phyloP scores from a whole-genome alignment of 768 basidiomycete genomes.

The Cystofilobasidium macerans region DNA sequence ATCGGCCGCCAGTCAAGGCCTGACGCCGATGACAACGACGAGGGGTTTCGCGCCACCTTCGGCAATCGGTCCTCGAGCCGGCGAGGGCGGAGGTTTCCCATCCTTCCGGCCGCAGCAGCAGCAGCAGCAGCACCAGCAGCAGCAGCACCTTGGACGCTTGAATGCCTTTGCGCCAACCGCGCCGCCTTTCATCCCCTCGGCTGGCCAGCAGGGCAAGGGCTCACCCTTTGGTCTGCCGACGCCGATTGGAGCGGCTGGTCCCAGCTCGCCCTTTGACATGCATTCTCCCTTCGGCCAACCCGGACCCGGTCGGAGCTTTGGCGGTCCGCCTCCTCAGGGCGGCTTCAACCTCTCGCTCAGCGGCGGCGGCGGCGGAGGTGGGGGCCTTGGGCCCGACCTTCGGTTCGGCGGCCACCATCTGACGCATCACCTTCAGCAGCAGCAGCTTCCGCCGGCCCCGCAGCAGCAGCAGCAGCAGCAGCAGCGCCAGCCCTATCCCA shows the following conservation, averaged over 20 bases:
- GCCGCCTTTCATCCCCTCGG: neutral
- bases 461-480: slow-evolving; percentile 7
- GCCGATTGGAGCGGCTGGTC: neutral
- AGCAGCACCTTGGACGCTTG: neutral
- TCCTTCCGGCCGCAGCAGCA: slow-evolving; percentile 8
- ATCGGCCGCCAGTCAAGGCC: neutral
- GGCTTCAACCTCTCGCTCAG: neutral
- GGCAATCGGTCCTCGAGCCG: neutral
- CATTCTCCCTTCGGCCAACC: neutral
- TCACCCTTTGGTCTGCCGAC: slow-evolving; percentile 4
- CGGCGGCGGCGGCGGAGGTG: neutral
- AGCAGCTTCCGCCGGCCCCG: neutral
- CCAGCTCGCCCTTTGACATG: neutral
- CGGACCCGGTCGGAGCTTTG: neutral
- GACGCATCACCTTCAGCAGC: slow-evolving; percentile 15
- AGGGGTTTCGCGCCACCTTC: neutral
- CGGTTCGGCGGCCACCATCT: neutral
- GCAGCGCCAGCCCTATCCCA: neutral
- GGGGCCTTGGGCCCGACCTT: neutral
- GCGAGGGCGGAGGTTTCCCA: neutral
- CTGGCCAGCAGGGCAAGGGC: neutral
- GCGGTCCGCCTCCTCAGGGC: neutral
- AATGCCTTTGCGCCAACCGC: neutral
- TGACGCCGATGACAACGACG: no score
- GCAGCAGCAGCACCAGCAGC: neutral